Conservation (phyloP, 371 early-diverging fungal genomes). For the Rhizopus delemar region DNA sequence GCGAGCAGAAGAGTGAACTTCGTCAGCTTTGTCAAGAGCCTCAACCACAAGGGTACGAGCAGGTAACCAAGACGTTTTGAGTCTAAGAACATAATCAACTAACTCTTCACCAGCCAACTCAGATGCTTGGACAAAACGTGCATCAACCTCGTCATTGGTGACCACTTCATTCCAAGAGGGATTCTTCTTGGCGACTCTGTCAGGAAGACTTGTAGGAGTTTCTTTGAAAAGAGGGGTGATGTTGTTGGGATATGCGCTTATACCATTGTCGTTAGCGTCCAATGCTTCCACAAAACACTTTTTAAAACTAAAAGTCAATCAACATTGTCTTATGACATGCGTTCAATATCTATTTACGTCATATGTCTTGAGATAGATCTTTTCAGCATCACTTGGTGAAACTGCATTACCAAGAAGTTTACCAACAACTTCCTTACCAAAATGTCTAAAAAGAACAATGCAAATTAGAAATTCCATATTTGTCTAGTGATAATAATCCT, state of each 20-base stretch:
- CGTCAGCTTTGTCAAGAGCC: constrained; percentile 58
- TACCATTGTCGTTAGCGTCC: constrained; percentile 89
- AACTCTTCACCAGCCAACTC: constrained; percentile 81
- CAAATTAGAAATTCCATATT: constrained; percentile 26
- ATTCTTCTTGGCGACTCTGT: constrained; percentile 83
- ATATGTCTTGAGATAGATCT: constrained; percentile 81
- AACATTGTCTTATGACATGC: neutral
- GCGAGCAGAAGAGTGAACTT: constrained; percentile 74
- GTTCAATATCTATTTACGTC: constrained; percentile 42
- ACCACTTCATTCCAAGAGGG: constrained; percentile 90
- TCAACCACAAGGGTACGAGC: constrained; percentile 83
- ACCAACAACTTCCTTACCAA: constrained; percentile 80
- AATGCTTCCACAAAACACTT: constrained; percentile 76
- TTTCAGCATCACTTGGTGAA: constrained; percentile 54
- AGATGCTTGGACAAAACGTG: constrained; percentile 72
- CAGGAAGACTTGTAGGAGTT: constrained; percentile 71
- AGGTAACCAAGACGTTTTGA: constrained; percentile 83
- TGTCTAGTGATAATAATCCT: neutral
- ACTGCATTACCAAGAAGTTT: constrained; percentile 56
- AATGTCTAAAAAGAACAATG: constrained; percentile 60
- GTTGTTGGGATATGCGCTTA: constrained; percentile 79
- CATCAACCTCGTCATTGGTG: constrained; percentile 65
- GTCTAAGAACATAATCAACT: constrained; percentile 61
- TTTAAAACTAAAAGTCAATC: neutral
- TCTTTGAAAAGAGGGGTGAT: constrained; percentile 82